Conservation (phyloP, 345 rosid species). For the Bruguiera parviflora region DNA sequence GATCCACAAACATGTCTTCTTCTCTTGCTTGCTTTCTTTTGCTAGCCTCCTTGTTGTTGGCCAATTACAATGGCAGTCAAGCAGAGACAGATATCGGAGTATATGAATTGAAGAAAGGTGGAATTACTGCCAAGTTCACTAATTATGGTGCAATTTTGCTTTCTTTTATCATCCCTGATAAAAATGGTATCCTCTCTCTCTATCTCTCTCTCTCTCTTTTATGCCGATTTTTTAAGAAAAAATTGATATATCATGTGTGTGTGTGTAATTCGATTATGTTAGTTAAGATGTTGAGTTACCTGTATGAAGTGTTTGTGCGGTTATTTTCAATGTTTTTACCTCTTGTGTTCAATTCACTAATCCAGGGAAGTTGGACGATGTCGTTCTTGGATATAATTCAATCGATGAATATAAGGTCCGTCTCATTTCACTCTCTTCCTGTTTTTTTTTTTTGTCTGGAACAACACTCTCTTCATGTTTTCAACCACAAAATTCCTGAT, state of each 20-base stretch:
- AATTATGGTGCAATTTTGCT: conserved; percentile 67
- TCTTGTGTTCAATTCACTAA: background rate
- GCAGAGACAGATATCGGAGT: conserved; percentile 17
- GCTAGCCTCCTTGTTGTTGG: conserved; percentile 2
- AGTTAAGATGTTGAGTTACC: no score
- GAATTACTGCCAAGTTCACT: conserved; percentile 41
- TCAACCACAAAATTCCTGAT: background rate
- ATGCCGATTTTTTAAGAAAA: background rate
- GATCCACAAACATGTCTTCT: background rate
- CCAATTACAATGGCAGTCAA: conserved; percentile 9
- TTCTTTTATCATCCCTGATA: conserved; percentile 52
- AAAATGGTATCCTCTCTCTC: conserved; percentile 34
- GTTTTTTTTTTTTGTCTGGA: no score
- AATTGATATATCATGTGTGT: no score
- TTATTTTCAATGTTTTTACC: background rate
- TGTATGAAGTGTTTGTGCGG: no score
- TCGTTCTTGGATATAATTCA: conserved; percentile 50
- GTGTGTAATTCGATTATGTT: no score
- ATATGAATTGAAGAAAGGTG: conserved; percentile 41
- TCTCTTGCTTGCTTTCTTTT: conserved; percentile 6
- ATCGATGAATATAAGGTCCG: conserved; percentile 43
- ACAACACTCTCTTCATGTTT: no score
- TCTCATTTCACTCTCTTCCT: background rate
- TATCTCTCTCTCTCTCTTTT: no score
- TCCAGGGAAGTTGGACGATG: conserved; percentile 49